A percentile compares a stretch with the other conserved stretches of the same genome.
Evolutionary conservation across 176 grass and related monocot species (phyloP).

Genomic region (Eragrostis curvula): DNA sequence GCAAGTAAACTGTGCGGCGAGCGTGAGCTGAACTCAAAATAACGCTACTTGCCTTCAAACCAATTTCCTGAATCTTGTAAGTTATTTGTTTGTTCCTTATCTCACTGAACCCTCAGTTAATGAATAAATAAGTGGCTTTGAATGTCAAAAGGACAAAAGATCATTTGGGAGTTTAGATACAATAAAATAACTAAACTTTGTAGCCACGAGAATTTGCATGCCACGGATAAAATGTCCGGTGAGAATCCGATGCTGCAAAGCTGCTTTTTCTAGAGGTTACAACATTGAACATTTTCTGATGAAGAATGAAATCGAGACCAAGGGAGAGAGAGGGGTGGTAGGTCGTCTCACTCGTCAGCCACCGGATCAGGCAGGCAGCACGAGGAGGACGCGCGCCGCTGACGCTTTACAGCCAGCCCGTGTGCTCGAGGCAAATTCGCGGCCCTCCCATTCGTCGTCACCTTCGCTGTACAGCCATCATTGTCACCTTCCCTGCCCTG

Average conservation of each 20-base stretch:
- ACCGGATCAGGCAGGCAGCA: neutral
- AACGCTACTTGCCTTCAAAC: no score
- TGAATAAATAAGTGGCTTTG: no score
- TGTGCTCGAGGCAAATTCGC: neutral
- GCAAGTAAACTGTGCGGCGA: neutral
- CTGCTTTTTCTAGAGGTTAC: neutral
- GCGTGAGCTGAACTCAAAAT: neutral
- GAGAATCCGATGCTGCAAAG: neutral
- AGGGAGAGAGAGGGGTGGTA: no score
- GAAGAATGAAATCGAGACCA: no score
- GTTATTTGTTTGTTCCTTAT: no score
- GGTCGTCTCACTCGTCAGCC: neutral
- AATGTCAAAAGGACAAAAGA: no score
- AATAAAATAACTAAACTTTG: no score
- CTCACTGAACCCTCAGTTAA: no score
- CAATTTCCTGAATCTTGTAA: no score
- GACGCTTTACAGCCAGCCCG: conserved; percentile 23
- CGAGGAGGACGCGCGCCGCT: neutral
- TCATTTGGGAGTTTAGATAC: no score
- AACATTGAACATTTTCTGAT: neutral
- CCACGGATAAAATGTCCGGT: neutral
- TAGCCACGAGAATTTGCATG: no score
- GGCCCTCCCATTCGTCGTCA: neutral
- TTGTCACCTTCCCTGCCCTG: conserved; percentile 48
- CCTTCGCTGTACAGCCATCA: conserved; percentile 21